Conservation (phyloP, 768 basidiomycete genomes). For the Boletus reticuloceps region DNA sequence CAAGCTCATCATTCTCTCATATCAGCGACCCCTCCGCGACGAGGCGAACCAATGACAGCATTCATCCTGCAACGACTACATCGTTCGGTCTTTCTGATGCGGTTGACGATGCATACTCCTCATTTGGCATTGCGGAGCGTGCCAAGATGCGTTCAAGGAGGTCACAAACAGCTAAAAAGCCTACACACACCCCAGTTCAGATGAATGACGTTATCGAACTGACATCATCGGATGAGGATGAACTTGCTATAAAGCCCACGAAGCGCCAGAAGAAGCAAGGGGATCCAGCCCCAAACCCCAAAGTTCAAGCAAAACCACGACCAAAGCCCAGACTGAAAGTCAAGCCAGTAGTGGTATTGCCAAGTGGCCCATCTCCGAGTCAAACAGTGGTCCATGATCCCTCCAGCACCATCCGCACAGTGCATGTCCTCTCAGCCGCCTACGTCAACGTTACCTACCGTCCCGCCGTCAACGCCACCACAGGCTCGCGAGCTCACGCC, state of each 20-base stretch:
- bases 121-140: slow-evolving; percentile 51
- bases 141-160: slow-evolving; percentile 53
- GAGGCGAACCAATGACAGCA: slow-evolving; percentile 19
- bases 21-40: slow-evolving; percentile 17
- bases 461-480: slow-evolving; percentile 23
- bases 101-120: slow-evolving; percentile 19
- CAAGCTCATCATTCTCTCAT: slow-evolving; percentile 17
- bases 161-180: slow-evolving; percentile 17
- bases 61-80: slow-evolving; percentile 11
- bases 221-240: slow-evolving; percentile 43
- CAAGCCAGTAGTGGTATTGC: slow-evolving; percentile 10
- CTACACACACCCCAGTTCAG: slow-evolving; percentile 1
- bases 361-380: slow-evolving; percentile 17
- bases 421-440: slow-evolving; percentile 31
- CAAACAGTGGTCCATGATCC: slow-evolving; percentile 7
- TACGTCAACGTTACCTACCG: slow-evolving; percentile 30
- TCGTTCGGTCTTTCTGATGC: slow-evolving; percentile 10
- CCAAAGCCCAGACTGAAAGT: slow-evolving; percentile 26
- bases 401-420: slow-evolving; percentile 35
- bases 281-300: slow-evolving; percentile 29
- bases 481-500: slow-evolving; percentile 24
- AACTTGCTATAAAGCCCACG: slow-evolving; percentile 30
- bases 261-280: slow-evolving; percentile 32
- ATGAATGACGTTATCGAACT: slow-evolving; percentile 44
- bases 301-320: slow-evolving; percentile 21